Evolutionary conservation across 345 rosid genomes (phyloP), one percentile per base, ranked within the genome.

Genomic region (Linum usitatissimum): DNA sequence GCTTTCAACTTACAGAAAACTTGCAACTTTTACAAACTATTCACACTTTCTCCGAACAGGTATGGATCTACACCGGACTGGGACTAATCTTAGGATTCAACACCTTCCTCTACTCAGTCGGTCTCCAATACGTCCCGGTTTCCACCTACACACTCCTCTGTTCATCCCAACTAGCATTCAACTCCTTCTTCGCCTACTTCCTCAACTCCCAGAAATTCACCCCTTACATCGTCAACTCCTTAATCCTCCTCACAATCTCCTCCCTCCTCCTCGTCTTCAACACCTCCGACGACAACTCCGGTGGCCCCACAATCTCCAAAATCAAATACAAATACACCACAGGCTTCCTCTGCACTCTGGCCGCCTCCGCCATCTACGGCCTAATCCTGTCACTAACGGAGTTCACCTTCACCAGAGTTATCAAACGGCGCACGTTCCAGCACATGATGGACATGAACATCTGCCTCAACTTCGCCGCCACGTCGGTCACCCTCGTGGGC

Each of bases 131-230:
- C 72, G 76, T 85, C 62, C 95, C 84, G 0, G 73, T 83, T 13
- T 81, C 85, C n/a, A 81, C 84, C n/a, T 77, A 54, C 70, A 68
- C 84, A 21, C 66, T 86, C 40, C 53, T 81, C 8, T 69, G 65
- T 28, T 77, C 82, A 7, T 77, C 81, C 3, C 83, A 80, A 5
- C n/a, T 80, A 34, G 82, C 75, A 53, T 81, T 86, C 78, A 83
- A 78, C 54, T 80, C 81, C 53, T 63, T 80, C 36, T 80, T 86
- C 70, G 80, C 87, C 0, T 78, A 12, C 49, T 72, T 81, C 72
- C 68, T 83, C 18, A 80, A 83, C 69, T 66, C 76, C 0, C 69
- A 60, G 9, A 71, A 71, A 21, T 30, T 71, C 7, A 71, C 67
- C 9, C 64, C 75, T 21, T 66, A 45, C 30, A 59, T 62, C 0